Conservation (phyloP, 1,284 basidiomycete genomes). For the Ceratorhiza oryzae-sativae region DNA sequence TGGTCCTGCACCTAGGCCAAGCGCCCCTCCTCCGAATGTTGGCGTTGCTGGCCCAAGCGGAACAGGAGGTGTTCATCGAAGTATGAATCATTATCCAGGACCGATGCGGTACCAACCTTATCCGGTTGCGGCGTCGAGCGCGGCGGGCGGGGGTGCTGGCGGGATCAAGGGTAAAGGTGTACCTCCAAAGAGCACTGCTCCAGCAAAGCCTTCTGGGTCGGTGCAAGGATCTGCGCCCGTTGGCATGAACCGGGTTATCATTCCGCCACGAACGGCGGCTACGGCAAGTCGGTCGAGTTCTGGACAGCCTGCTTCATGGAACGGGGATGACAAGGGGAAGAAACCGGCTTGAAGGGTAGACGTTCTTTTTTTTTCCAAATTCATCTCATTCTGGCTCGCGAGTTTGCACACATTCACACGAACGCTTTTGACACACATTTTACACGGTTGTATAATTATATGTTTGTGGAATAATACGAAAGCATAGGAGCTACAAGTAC, state of each 20-base stretch:
- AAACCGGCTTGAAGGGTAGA: neutral
- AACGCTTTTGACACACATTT: constrained; percentile 34
- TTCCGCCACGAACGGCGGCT: neutral
- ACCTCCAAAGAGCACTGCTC: neutral
- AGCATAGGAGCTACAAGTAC: constrained; percentile 1
- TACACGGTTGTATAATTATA: constrained; percentile 39
- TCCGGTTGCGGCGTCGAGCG: constrained; percentile 1
- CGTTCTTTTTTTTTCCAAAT: neutral
- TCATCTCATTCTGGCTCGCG: constrained; percentile 9
- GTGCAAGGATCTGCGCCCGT: neutral
- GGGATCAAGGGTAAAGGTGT: constrained; percentile 14
- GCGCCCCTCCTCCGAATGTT: neutral
- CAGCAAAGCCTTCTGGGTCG: neutral
- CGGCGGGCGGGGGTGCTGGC: neutral
- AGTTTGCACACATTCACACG: constrained; percentile 22
- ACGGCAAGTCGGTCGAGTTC: neutral
- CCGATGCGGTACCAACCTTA: constrained; percentile 38
- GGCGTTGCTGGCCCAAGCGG: constrained; percentile 7
- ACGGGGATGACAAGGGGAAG: constrained; percentile 19
- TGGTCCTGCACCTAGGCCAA: neutral
- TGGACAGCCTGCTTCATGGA: constrained; percentile 25
- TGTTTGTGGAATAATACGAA: constrained; percentile 12
- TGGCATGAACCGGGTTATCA: neutral
- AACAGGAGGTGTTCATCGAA: constrained; percentile 25
- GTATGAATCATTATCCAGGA: constrained; percentile 27